Conservation (phyloP, 2,329 filamentous ascomycete species). For the Trichoderma guizhouense region DNA sequence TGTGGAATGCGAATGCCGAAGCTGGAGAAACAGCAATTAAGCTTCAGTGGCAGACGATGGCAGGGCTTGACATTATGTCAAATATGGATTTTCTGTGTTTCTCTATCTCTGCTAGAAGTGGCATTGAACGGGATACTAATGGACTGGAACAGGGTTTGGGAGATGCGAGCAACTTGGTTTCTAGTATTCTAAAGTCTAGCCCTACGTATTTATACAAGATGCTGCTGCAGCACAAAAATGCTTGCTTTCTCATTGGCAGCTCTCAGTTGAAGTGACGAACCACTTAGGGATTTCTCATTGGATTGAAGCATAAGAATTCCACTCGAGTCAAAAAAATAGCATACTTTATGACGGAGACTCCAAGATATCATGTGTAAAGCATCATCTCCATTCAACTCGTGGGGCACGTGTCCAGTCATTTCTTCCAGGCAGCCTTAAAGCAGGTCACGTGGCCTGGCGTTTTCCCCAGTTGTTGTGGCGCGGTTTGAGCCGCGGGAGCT, state of each 20-base stretch:
- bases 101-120: neutral
- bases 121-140: neutral
- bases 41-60: neutral
- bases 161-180: neutral
- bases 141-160: neutral
- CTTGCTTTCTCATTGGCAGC: neutral
- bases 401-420: neutral
- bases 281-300: neutral
- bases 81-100: neutral
- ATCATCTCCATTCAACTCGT: neutral
- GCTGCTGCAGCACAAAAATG: neutral
- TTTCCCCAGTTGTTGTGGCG: neutral
- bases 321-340: neutral
- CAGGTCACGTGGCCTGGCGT: slow-evolving; percentile 15
- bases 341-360: neutral
- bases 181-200: neutral
- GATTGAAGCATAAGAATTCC: neutral
- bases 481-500: neutral
- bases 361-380: neutral
- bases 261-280: neutral
- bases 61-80: neutral
- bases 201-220: neutral
- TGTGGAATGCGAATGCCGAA: neutral
- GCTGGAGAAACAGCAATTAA: neutral
- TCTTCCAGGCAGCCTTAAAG: neutral